Base-by-base conservation (phyloP, 2,329 filamentous ascomycete genomes). In the Calonectria leucothoes region DNA sequence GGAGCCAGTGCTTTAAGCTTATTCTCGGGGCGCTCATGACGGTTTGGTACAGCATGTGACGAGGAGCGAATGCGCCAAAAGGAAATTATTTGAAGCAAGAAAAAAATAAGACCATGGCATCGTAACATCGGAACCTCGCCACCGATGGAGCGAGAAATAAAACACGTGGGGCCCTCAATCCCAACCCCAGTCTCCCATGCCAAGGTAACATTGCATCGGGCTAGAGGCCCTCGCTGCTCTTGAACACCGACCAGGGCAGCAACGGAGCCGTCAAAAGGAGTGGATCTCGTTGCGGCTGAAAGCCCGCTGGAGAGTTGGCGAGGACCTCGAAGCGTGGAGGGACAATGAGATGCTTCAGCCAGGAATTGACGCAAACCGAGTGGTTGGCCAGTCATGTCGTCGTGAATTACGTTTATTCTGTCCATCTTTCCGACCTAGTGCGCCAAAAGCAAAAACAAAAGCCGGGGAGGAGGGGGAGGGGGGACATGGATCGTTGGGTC, bases 271-370 rank as follows among this genome's bases (percentile, higher is more conserved):
- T 25, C 23, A 5, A 61, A 35, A 15, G 17, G 55, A 37, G 55
- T 61, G 33, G 55, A 61, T 25, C 33, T 42, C 6, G 23, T 27
- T 59, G 57, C 49, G 57, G 67, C 71, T 63, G 61, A 63, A 39
- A 61, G 29, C 33, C 17, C 7, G n/a, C 23, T 45, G n/a, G 15
- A 39, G 25, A 14, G 33, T 5, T 17, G 27, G 14, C 12, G n/a
- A 39, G 17, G 20, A 59, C 14, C 14, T 23, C 20, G 8, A 37
- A 8, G 45, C 23, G 20, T 15, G 51, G 35, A 45, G 25, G 51
- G 33, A 42, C 42, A 23, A 73, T 73, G 71, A 67, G 63, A 49
- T 73, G 67, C 67, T 73, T 63, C 71, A 70, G 67, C 67, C 61
- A 31, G 67, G 33, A 63, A 37, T 57, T 70, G 67, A 73, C 67